A percentile compares a stretch with the other conserved stretches of the same genome.
Evolutionary conservation across 805 yeast genomes (phyloP).

Genomic region (Schwanniomyces pseudopolymorphus): DNA sequence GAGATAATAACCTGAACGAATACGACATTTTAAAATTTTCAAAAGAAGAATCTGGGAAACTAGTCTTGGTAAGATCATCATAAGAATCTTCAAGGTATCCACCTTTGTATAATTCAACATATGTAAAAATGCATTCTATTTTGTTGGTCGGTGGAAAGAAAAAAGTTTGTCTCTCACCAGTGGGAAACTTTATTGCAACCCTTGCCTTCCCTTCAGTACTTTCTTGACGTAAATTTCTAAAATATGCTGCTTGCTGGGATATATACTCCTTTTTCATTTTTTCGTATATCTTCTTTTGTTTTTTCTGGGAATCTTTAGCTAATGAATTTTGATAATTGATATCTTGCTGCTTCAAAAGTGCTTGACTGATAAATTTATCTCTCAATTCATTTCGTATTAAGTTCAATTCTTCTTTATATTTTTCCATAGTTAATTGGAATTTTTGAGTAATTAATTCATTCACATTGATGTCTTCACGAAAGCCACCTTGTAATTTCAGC

Average conservation of each 20-base stretch:
- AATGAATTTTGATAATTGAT: slow-evolving; percentile 72
- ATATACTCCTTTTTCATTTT: slow-evolving; percentile 39
- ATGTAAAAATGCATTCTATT: slow-evolving; percentile 32
- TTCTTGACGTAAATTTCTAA: slow-evolving; percentile 15
- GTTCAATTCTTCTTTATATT: slow-evolving; percentile 61
- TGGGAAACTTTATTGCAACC: slow-evolving; percentile 65
- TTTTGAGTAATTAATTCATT: slow-evolving; percentile 34
- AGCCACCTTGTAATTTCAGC: slow-evolving; percentile 61
- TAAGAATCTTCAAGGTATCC: slow-evolving; percentile 38
- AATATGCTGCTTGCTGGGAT: slow-evolving; percentile 23
- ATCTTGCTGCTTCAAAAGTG: slow-evolving; percentile 71
- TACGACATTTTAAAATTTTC: slow-evolving; percentile 22
- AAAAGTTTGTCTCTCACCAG: slow-evolving; percentile 55
- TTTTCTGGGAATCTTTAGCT: slow-evolving; percentile 60
- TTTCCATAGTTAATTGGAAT: slow-evolving; percentile 46
- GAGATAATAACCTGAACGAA: slow-evolving; percentile 33
- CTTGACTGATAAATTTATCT: slow-evolving; percentile 55
- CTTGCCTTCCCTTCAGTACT: slow-evolving; percentile 43
- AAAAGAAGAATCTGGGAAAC: slow-evolving; percentile 11
- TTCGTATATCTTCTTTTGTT: slow-evolving; percentile 24
- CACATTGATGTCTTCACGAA: slow-evolving; percentile 40
- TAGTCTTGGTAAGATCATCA: slow-evolving; percentile 18
- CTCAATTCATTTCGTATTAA: slow-evolving; percentile 63
- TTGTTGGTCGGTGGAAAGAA: slow-evolving; percentile 28
- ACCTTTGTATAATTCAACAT: slow-evolving; percentile 35